phyloP scores from a whole-genome alignment of 306 rosid species.

The Myrica gale region DNA sequence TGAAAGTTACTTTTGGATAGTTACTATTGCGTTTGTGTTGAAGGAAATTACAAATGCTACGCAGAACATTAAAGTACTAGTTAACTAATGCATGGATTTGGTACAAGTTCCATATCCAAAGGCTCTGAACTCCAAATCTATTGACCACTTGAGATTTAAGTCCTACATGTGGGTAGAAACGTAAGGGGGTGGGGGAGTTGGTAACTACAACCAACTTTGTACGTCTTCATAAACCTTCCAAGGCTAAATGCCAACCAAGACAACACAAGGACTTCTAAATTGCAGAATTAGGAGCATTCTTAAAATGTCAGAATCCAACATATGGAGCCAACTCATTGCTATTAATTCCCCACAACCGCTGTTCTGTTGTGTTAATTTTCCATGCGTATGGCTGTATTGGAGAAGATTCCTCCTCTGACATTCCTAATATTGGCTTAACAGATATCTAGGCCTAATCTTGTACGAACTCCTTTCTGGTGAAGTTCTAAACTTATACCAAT shows the following conservation, averaged over 20 bases:
- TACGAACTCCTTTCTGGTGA: neutral
- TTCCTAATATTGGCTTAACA: neutral
- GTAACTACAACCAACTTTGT: neutral
- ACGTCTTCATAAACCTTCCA: neutral
- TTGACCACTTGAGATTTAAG: neutral
- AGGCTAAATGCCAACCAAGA: neutral
- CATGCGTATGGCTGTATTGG: neutral
- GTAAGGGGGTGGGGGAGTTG: neutral
- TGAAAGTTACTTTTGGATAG: conserved; percentile 3
- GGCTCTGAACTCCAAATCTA: neutral
- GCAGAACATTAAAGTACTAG: neutral
- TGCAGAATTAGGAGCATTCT: neutral
- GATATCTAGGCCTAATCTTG: neutral
- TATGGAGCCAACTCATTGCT: neutral
- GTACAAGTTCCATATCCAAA: neutral
- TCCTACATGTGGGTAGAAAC: neutral
- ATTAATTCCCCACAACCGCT: neutral
- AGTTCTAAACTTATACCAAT: neutral
- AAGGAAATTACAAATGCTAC: neutral
- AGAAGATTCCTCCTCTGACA: neutral
- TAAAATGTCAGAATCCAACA: neutral
- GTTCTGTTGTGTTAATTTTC: neutral
- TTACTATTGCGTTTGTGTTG: neutral
- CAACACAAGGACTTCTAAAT: neutral
- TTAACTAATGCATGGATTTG: neutral